Evolutionary conservation across 73 alveolate genomes (phyloP).

Genomic region (Paramecium primaurelia): DNA sequence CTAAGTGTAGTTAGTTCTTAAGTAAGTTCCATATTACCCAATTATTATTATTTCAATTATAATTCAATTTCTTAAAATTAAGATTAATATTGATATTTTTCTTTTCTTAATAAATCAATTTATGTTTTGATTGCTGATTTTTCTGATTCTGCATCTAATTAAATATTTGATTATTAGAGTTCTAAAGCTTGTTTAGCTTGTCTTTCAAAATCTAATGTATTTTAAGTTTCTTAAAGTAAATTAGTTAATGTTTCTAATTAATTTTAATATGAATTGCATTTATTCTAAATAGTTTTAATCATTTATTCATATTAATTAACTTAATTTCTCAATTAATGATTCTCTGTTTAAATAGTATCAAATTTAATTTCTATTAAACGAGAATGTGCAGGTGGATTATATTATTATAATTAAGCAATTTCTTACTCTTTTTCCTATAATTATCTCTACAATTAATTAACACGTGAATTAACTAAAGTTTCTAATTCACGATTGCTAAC

Average conservation of each 20-base stretch:
- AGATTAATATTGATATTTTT: not conserved
- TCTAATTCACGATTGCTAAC: not conserved
- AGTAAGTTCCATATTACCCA: not conserved
- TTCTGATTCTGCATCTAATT: not conserved
- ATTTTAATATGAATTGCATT: not conserved
- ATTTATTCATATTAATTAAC: not conserved
- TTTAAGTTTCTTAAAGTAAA: not conserved
- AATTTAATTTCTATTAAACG: not conserved
- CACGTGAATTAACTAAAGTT: not conserved
- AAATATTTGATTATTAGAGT: not conserved
- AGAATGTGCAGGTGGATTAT: not conserved
- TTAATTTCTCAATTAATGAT: not conserved
- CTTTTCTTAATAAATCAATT: not conserved
- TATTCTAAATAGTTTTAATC: not conserved
- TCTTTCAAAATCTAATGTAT: not conserved
- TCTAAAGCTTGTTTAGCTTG: not conserved
- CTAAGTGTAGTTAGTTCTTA: not conserved
- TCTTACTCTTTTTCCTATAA: not conserved
- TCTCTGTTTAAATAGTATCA: not conserved
- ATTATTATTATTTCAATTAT: not conserved
- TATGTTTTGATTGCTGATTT: slow-evolving; percentile 8
- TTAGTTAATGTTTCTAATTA: not conserved
- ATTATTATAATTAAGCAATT: not conserved
- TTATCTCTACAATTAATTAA: not conserved
- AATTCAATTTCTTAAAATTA: not conserved